Evolutionary conservation across 768 basidiomycete genomes (phyloP).

Genomic region (Podaxis pistillaris): DNA sequence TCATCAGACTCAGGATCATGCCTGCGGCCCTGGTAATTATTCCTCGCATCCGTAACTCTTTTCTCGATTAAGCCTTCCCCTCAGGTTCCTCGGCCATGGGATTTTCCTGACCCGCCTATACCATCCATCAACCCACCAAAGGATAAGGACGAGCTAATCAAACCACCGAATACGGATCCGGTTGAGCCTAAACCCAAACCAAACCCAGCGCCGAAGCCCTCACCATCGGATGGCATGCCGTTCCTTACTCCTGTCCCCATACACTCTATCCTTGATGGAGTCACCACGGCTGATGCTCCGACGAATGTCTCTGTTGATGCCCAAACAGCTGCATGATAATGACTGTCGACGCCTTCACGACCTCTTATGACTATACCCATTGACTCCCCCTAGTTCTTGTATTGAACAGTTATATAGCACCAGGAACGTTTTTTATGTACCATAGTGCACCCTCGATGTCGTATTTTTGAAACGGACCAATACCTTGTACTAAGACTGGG

Average conservation of each 20-base stretch:
- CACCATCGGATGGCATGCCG: conserved; percentile 1
- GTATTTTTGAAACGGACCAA: not conserved
- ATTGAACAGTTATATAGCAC: not conserved
- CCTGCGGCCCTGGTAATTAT: conserved; percentile 62
- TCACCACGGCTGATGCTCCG: not conserved
- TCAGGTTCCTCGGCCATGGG: conserved; percentile 75
- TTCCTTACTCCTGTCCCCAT: conserved; percentile 7
- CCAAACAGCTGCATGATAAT: not conserved
- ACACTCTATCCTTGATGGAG: not conserved
- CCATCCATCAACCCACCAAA: conserved; percentile 18
- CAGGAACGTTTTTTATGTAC: not conserved
- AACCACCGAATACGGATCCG: not conserved
- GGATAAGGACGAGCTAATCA: conserved; percentile 6
- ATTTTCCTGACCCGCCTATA: conserved; percentile 50
- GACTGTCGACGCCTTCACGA: not conserved
- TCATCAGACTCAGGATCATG: conserved; percentile 53
- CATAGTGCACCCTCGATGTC: not conserved
- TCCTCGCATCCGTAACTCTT: not conserved
- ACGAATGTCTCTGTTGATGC: not conserved
- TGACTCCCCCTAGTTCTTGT: not conserved
- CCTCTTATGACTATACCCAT: not conserved
- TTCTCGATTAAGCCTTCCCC: not conserved
- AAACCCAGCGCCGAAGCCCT: not conserved
- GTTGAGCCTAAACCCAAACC: not conserved
- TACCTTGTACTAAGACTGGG: conserved; percentile 25